phyloP scores from a whole-genome alignment of 78 protist genomes.

The Diacronema lutheri region DNA sequence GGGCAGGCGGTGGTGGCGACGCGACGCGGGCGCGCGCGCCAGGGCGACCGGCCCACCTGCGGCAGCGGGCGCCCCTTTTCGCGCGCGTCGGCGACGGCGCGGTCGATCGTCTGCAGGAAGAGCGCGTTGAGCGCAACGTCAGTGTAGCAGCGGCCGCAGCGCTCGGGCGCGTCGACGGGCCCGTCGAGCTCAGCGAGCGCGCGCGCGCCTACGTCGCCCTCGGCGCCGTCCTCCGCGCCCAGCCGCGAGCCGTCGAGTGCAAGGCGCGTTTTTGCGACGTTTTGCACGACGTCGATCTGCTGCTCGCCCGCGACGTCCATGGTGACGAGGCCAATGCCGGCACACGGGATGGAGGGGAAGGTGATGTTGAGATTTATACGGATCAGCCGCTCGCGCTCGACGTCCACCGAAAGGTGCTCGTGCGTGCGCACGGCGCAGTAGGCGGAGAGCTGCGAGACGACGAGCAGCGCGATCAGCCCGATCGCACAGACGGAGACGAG shows the following conservation, averaged over 20 bases:
- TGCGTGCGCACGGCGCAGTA: neutral
- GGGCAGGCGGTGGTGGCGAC: no score
- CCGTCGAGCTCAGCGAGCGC: no score
- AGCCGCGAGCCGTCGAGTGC: neutral
- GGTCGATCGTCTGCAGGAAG: neutral
- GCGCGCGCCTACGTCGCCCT: neutral
- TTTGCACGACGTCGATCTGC: constrained; percentile 41
- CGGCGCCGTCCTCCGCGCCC: neutral
- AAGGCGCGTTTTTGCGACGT: constrained; percentile 30
- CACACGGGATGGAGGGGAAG: constrained; percentile 40
- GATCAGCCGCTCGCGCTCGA: neutral
- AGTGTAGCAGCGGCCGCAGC: neutral
- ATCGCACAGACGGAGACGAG: neutral
- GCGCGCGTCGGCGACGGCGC: neutral
- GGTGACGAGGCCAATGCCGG: constrained; percentile 32
- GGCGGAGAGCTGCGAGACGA: constrained; percentile 21
- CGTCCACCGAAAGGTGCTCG: constrained; percentile 40
- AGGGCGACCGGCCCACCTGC: no score
- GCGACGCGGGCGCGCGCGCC: no score
- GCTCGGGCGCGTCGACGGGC: neutral
- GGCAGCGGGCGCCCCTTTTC: no score
- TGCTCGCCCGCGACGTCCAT: constrained; percentile 51
- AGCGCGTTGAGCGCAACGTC: no score
- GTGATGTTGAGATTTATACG: constrained; percentile 27
- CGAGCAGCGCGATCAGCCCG: neutral